These are phyloP conservation scores for Lipomyces sp. DNA, from an alignment of 805 yeast genomes.

Conservation along the genomic window DNA sequence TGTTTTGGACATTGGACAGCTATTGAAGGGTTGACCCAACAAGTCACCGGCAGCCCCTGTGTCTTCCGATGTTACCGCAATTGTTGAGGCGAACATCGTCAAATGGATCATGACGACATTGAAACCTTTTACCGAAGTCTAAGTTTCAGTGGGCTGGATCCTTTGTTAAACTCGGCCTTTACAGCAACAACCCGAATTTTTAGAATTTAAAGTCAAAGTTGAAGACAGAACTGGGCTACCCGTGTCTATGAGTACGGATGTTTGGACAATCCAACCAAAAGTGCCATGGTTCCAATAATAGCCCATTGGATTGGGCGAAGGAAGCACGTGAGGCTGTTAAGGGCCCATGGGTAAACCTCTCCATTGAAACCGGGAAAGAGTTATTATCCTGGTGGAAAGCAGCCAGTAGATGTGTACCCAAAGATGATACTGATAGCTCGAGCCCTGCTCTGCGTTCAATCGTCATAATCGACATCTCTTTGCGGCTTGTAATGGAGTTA, in stretches of 20 bases:
- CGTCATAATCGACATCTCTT: background rate
- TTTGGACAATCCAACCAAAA: too few relatives aligned
- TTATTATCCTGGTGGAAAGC: too few relatives aligned
- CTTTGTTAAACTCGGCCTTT: background rate
- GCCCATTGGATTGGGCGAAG: conserved; percentile 3
- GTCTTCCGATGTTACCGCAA: conserved; percentile 8
- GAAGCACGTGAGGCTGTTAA: conserved; percentile 2
- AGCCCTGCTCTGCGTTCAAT: too few relatives aligned
- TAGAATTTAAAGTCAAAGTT: background rate
- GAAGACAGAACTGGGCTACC: conserved; percentile 7
- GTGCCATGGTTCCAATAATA: background rate
- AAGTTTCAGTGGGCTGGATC: background rate
- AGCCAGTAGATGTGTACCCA: too few relatives aligned
- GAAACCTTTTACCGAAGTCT: conserved; percentile 1
- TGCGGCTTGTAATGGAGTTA: background rate
- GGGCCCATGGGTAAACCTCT: too few relatives aligned
- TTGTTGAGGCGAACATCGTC: conserved; percentile 2
- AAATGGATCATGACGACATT: conserved; percentile 4
- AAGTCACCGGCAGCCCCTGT: background rate
- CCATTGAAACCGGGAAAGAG: too few relatives aligned
- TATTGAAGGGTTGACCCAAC: conserved; percentile 3
- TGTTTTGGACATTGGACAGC: conserved; percentile 6
- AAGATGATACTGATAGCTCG: too few relatives aligned
- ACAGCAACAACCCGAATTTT: conserved; percentile 6
- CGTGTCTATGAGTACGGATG: background rate